Evolutionary conservation across 495 filamentous ascomycete genomes (phyloP).

Genomic region (Aspergillus ellipticus): DNA sequence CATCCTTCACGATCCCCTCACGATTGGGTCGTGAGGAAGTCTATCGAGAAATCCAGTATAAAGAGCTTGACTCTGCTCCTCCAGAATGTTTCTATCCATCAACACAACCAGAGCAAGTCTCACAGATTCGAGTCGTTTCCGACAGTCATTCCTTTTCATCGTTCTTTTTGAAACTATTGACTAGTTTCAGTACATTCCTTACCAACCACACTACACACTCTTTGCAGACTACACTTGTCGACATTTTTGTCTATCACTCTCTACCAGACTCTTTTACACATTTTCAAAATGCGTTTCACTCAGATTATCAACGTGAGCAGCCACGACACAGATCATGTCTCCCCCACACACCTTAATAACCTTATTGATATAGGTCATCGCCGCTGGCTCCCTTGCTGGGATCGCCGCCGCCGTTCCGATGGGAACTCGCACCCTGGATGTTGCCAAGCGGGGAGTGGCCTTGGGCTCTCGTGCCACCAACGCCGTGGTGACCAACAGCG

Average conservation of each 20-base stretch:
- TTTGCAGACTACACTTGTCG: background rate
- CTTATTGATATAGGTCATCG: background rate
- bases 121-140: background rate
- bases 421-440: background rate
- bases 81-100: background rate
- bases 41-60: background rate
- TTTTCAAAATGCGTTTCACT: background rate
- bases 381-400: background rate
- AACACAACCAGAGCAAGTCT: background rate
- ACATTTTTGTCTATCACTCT: background rate
- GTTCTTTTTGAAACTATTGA: background rate
- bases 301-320: background rate
- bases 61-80: background rate
- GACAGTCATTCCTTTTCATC: background rate
- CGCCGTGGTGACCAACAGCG: background rate
- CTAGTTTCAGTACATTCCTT: slow-evolving; percentile 1
- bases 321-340: background rate
- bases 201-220: background rate
- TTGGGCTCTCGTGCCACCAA: background rate
- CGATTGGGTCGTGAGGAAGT: background rate
- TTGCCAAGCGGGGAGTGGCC: background rate
- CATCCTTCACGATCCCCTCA: background rate
- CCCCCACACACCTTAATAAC: background rate
- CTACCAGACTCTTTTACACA: background rate
- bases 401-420: background rate